A percentile compares a stretch with the other conserved stretches of the same genome.
Evolutionary conservation across 129 eudicot genomes (phyloP).

Genomic region (Centella asiatica): DNA sequence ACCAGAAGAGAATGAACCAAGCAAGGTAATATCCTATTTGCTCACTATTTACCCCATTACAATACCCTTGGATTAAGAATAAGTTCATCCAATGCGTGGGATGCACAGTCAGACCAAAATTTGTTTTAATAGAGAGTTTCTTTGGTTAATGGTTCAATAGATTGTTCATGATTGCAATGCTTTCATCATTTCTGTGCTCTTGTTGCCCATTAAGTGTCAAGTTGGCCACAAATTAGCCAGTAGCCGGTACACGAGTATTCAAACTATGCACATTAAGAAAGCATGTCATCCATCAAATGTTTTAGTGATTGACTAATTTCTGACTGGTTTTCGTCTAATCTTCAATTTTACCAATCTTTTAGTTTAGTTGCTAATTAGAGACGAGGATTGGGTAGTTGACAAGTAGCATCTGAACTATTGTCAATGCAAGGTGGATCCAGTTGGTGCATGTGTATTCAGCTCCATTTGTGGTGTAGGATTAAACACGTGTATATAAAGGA

Average conservation of each 20-base stretch:
- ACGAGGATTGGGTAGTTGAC: not conserved
- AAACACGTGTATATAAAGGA: not conserved
- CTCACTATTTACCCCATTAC: not conserved
- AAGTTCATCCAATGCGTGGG: not conserved
- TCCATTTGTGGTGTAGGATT: not conserved
- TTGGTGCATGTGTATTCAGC: not conserved
- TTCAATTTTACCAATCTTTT: not conserved
- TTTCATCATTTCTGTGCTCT: too few species aligned
- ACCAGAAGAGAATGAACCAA: constrained; percentile 92
- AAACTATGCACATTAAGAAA: too few species aligned
- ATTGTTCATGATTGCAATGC: too few species aligned
- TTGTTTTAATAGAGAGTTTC: not conserved
- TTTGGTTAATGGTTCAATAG: too few species aligned
- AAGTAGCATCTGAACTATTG: not conserved
- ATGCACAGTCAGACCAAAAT: too few species aligned
- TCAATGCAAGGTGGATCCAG: not conserved
- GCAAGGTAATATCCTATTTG: constrained; percentile 47
- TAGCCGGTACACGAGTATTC: too few species aligned
- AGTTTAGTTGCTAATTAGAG: not conserved
- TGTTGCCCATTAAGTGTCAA: too few species aligned
- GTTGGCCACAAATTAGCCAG: too few species aligned
- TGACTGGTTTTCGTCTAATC: not conserved
- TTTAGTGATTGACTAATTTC: not conserved
- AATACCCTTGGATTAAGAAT: not conserved
- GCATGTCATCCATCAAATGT: too few species aligned